Evolutionary conservation across 805 yeast genomes (phyloP), one percentile per base, ranked within the genome.

Genomic region (Hanseniaspora nectarophila): DNA sequence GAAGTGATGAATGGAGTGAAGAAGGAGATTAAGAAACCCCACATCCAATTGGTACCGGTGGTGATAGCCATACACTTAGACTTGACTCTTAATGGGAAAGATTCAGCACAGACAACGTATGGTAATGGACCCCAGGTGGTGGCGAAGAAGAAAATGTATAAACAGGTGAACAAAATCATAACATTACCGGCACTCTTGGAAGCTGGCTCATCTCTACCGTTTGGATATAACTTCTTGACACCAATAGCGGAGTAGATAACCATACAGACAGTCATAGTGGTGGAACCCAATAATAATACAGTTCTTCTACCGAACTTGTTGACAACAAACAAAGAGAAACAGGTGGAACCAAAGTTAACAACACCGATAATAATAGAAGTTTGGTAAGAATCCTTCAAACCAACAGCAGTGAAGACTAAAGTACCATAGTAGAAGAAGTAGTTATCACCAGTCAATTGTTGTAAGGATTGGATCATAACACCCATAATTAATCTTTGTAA

Each of bases 121-220:
- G 75, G 77, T 60, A 76, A 73, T 61, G 85, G 83, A 58, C 85
- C 86, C 86, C 86, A 81, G 26, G 85, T 77, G 45, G 81, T 74
- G 28, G 87, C 86, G 60, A 81, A 81, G 72, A 73, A 79, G 74
- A 80, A 80, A 57, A 81, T 77, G 73, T 72, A 81, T 60, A 81
- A 69, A 71, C 84, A 78, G 24, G 86, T 73, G 59, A 81, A 72
- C 68, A 79, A 77, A 63, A 81, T 80, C 85, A 81, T 78, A 51
- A 78, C 82, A 65, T 77, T 67, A 68, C 86, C 86, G 49, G 81
- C 76, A 54, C 80, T 72, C 57, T 70, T 72, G 40, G 74, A 66
- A 49, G 79, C 71, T 31, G 71, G 73, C 60, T 71, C 70, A 55
- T 65, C 67, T 31, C 53, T 54, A 63, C 76, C 78, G 23, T 67